These are phyloP conservation scores for Diospyros kaki DNA, from an alignment of 148 eudicot species.

Conservation along the genomic window DNA sequence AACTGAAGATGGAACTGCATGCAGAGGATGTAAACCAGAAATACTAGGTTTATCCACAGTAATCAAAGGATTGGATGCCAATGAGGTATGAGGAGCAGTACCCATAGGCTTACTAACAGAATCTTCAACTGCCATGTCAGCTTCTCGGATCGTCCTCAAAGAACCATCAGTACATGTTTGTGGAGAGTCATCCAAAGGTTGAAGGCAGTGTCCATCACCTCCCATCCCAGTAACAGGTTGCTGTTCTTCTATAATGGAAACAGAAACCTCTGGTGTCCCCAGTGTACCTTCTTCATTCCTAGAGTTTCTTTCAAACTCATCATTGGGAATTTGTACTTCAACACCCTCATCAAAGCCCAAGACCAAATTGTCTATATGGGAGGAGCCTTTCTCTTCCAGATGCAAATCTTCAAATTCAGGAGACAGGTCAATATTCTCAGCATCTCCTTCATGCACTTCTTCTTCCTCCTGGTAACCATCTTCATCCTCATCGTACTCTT, in stretches of 20 bases:
- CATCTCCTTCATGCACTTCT: conserved; percentile 66
- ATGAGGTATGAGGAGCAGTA: conserved; percentile 26
- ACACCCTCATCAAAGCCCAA: conserved; percentile 95
- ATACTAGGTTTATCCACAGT: conserved; percentile 23
- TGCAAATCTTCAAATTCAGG: conserved; percentile 61
- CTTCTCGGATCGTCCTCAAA: conserved; percentile 22
- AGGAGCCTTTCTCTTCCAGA: conserved; percentile 44
- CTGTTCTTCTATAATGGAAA: conserved; percentile 23
- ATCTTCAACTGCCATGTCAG: conserved; percentile 30
- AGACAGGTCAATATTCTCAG: conserved; percentile 47
- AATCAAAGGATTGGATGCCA: conserved; percentile 29
- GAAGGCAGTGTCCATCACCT: conserved; percentile 31
- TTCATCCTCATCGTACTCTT: conserved; percentile 88
- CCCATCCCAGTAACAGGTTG: conserved; percentile 33
- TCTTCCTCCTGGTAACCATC: conserved; percentile 80
- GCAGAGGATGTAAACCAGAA: conserved; percentile 26
- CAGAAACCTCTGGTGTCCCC: conserved; percentile 35
- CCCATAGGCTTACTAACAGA: conserved; percentile 21
- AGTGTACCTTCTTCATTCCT: conserved; percentile 34
- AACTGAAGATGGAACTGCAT: conserved; percentile 28
- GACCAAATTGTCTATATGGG: conserved; percentile 62
- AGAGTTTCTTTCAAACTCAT: conserved; percentile 57
- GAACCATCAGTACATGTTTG: conserved; percentile 22
- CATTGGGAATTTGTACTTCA: conserved; percentile 74
- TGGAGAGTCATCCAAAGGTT: conserved; percentile 26